A percentile compares a stretch with the other conserved stretches of the same genome.
Evolutionary conservation across 1,284 basidiomycete species (phyloP).

Genomic region (Microbotryomycetes sp.): DNA sequence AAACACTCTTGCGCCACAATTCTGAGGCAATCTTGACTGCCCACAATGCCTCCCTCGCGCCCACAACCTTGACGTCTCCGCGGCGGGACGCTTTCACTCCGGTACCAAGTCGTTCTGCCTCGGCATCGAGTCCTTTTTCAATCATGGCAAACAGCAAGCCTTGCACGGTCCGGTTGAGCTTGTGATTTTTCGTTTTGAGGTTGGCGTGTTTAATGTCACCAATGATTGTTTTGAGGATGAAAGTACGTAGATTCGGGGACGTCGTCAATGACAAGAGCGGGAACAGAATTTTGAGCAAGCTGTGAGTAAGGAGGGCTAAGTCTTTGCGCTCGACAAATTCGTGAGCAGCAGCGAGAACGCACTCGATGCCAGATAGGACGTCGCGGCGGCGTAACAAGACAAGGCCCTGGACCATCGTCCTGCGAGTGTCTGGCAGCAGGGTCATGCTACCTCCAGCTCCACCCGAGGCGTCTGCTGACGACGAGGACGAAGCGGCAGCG

Average conservation of each 20-base stretch:
- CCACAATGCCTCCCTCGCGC: slow-evolving; percentile 77
- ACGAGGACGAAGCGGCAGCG: slow-evolving; percentile 46
- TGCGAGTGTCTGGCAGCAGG: slow-evolving; percentile 60
- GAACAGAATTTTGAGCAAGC: slow-evolving; percentile 82
- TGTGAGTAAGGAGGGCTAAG: slow-evolving; percentile 39
- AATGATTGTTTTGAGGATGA: slow-evolving; percentile 92
- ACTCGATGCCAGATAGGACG: slow-evolving; percentile 88
- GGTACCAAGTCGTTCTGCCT: slow-evolving; percentile 63
- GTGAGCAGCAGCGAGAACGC: slow-evolving; percentile 38
- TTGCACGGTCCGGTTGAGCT: slow-evolving; percentile 92
- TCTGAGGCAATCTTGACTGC: slow-evolving; percentile 91
- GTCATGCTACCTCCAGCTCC: slow-evolving; percentile 19
- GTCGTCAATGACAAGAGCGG: slow-evolving; percentile 86
- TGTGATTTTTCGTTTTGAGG: slow-evolving; percentile 80
- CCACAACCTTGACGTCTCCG: slow-evolving; percentile 28
- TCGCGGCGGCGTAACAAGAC: slow-evolving; percentile 90
- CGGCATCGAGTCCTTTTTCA: slow-evolving; percentile 74
- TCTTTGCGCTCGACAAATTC: no score
- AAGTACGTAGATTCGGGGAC: slow-evolving; percentile 70
- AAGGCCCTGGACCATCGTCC: slow-evolving; percentile 75
- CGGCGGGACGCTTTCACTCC: slow-evolving; percentile 47
- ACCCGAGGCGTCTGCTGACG: neutral
- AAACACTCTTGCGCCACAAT: slow-evolving; percentile 88
- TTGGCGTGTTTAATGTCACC: slow-evolving; percentile 92
- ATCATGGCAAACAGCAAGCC: slow-evolving; percentile 95